Percentiles rank a stretch among this genome's conserved stretches.
Evolutionary conservation across 805 yeast genomes (phyloP).

Genomic region (Cyberlindnera mycetangii): DNA sequence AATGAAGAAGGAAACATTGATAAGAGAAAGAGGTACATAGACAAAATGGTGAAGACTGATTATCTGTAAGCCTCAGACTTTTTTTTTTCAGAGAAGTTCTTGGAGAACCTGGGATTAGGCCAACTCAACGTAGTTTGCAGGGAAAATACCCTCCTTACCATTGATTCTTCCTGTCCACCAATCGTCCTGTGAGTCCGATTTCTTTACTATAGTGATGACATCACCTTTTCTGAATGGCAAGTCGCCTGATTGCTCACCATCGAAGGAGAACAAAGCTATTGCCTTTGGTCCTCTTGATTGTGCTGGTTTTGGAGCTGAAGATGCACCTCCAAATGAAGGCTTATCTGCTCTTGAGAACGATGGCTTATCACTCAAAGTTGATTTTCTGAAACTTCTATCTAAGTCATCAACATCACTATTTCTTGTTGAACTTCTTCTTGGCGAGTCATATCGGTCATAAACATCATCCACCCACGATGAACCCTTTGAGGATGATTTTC

Average conservation of each 20-base stretch:
- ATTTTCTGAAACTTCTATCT: constrained; percentile 39
- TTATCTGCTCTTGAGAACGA: constrained; percentile 42
- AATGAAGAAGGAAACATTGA: no score
- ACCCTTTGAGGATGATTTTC: constrained; percentile 24
- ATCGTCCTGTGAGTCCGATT: constrained; percentile 85
- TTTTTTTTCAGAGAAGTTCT: no score
- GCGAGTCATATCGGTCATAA: constrained; percentile 52
- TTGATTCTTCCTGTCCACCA: constrained; percentile 98
- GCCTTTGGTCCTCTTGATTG: constrained; percentile 62
- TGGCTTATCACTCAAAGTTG: constrained; percentile 36
- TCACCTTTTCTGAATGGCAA: constrained; percentile 93
- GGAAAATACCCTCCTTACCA: constrained; percentile 88
- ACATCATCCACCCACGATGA: constrained; percentile 88
- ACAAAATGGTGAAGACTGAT: no score
- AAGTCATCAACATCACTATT: constrained; percentile 34
- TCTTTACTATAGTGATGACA: constrained; percentile 79
- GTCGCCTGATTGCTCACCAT: constrained; percentile 93
- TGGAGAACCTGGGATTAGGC: constrained; percentile 23
- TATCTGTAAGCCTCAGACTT: no score
- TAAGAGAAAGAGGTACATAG: no score
- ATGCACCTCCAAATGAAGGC: constrained; percentile 32
- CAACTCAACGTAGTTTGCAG: constrained; percentile 93
- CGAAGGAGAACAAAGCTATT: constrained; percentile 82
- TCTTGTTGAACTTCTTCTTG: constrained; percentile 16
- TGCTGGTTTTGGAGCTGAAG: constrained; percentile 5